A percentile compares a stretch with the other conserved stretches of the same genome.
These are phyloP conservation scores for Microthyrium microscopicum DNA, from an alignment of 2,329 filamentous ascomycete genomes.

Conservation along the genomic window DNA sequence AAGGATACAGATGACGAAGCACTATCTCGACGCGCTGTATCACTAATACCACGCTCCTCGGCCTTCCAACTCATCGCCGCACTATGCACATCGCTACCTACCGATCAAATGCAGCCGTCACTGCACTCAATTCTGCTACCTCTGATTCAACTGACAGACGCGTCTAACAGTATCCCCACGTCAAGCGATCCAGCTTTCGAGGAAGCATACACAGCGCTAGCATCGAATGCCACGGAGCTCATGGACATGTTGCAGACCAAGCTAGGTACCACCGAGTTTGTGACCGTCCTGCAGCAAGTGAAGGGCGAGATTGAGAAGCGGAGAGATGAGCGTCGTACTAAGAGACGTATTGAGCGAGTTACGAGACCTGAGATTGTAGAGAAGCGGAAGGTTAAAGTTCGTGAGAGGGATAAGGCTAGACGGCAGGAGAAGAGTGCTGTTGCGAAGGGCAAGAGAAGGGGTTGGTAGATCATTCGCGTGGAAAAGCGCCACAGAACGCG, in stretches of 20 bases:
- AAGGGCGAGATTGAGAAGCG: slow-evolving; percentile 55
- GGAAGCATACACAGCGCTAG: slow-evolving; percentile 51
- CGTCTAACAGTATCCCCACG: slow-evolving; percentile 42
- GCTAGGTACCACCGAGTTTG: slow-evolving; percentile 64
- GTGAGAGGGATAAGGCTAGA: slow-evolving; percentile 37
- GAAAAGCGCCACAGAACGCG: no score
- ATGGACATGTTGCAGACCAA: slow-evolving; percentile 74
- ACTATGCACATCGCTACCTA: slow-evolving; percentile 45
- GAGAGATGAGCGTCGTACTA: slow-evolving; percentile 58
- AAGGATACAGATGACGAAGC: slow-evolving; percentile 18
- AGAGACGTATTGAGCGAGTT: slow-evolving; percentile 81
- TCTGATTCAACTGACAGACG: slow-evolving; percentile 71
- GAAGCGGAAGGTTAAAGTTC: slow-evolving; percentile 70
- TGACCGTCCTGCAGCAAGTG: slow-evolving; percentile 55
- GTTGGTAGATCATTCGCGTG: no score
- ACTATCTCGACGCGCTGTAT: slow-evolving; percentile 40
- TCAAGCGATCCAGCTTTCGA: slow-evolving; percentile 48
- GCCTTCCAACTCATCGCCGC: slow-evolving; percentile 59
- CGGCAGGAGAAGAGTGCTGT: slow-evolving; percentile 63
- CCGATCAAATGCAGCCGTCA: slow-evolving; percentile 38
- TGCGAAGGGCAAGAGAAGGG: slow-evolving; percentile 42
- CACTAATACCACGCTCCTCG: slow-evolving; percentile 57
- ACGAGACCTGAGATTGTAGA: slow-evolving; percentile 64
- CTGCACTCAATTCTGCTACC: slow-evolving; percentile 49
- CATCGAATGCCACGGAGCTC: slow-evolving; percentile 55